Conservation (phyloP, 805 yeast genomes). For the Yarrowia sp. region DNA sequence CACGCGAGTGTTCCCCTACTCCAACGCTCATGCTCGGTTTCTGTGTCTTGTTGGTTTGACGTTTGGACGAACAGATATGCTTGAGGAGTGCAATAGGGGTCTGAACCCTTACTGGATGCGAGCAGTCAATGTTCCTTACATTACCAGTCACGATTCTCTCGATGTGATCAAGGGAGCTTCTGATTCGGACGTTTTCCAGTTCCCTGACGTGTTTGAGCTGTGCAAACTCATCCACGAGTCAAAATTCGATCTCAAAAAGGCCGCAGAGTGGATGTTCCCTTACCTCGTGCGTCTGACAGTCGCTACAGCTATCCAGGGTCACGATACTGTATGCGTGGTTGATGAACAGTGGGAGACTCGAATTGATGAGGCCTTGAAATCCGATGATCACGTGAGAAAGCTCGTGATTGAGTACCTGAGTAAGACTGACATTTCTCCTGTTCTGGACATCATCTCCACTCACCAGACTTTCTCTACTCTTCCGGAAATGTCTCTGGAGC, state of each 20-base stretch:
- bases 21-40: conserved; percentile 69
- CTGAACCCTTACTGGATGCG: conserved; percentile 83
- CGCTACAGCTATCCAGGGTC: conserved; percentile 65
- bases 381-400: conserved; percentile 61
- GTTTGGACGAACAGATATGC: conserved; percentile 67
- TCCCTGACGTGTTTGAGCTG: conserved; percentile 26
- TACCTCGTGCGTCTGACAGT: conserved; percentile 61
- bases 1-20: conserved; percentile 68
- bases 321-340: conserved; percentile 61
- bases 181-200: background rate
- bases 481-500: conserved; percentile 10
- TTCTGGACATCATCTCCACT: conserved; percentile 51
- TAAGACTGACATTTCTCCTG: background rate
- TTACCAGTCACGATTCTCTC: conserved; percentile 12
- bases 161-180: conserved; percentile 14
- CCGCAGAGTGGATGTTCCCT: conserved; percentile 58
- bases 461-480: conserved; percentile 4
- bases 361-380: conserved; percentile 69
- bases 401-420: conserved; percentile 46
- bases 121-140: conserved; percentile 50
- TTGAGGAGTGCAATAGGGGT: conserved; percentile 82
- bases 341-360: conserved; percentile 80
- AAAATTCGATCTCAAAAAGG: conserved; percentile 40
- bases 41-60: conserved; percentile 71
- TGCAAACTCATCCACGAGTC: conserved; percentile 38